Conservation (phyloP, 768 basidiomycete genomes). For the Termitomyces sp. region DNA sequence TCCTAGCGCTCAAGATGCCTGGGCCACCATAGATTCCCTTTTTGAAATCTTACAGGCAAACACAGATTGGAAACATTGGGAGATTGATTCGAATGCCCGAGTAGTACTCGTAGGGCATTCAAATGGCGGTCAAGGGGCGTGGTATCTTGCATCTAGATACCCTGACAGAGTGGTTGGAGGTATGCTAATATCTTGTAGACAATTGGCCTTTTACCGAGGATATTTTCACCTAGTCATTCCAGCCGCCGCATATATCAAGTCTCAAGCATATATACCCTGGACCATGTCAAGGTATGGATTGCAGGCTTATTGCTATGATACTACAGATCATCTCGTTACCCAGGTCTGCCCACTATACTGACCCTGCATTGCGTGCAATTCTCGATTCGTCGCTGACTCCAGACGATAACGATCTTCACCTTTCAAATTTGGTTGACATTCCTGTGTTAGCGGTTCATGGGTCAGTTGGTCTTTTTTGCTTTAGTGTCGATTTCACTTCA, state of each 20-base stretch:
- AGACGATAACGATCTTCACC: slow-evolving; percentile 85
- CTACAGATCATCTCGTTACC: not conserved
- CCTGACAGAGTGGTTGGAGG: slow-evolving; percentile 74
- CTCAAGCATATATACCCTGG: slow-evolving; percentile 81
- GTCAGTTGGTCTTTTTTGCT: slow-evolving; percentile 34
- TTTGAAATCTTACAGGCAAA: slow-evolving; percentile 36
- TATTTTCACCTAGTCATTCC: slow-evolving; percentile 52
- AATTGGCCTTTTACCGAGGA: not conserved
- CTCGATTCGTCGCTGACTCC: slow-evolving; percentile 72
- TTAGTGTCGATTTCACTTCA: slow-evolving; percentile 1
- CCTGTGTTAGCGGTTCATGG: slow-evolving; percentile 80
- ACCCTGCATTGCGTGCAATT: slow-evolving; percentile 69
- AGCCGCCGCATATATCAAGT: slow-evolving; percentile 83
- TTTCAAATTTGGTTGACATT: slow-evolving; percentile 70
- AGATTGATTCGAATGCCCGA: slow-evolving; percentile 33
- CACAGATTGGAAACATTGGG: slow-evolving; percentile 38
- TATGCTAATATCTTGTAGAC: slow-evolving; percentile 21
- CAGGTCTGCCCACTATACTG: slow-evolving; percentile 73
- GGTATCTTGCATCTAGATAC: slow-evolving; percentile 74
- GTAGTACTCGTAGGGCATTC: slow-evolving; percentile 86
- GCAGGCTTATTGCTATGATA: not conserved
- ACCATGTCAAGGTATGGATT: slow-evolving; percentile 51
- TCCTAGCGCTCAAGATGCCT: slow-evolving; percentile 69
- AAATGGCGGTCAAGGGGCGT: slow-evolving; percentile 89
- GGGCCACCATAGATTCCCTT: slow-evolving; percentile 59